Evolutionary conservation across 2,329 filamentous ascomycete genomes (phyloP), one percentile per base, ranked within the genome.

Genomic region (Alternaria sp.): DNA sequence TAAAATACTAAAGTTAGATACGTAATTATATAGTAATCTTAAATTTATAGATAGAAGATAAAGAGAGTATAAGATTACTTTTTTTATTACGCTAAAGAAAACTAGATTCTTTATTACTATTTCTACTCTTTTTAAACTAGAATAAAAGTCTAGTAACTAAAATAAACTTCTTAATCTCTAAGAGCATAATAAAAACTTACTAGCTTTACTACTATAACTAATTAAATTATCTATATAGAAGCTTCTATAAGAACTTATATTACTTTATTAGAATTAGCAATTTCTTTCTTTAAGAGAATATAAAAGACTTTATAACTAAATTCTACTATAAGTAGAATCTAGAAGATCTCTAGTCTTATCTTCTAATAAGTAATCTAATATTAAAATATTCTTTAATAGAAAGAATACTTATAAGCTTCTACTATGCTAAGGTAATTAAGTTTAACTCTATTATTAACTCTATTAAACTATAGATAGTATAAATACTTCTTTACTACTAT

Each of bases 281-380:
- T 56, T 41, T 15, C 18, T 61, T 49, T 28, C 45, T 61, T 37
- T 12, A 12, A 61, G 15, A 61, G 23, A 30, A 61, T 37, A 23
- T 44, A n/a, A 5, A 18, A 56, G 44, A 61, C 20, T 61, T 56
- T 25, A 56, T 61, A 37, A 43, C n/a, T 12, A 12, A 10, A n/a
- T 61, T 61, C 58, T 61, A 45, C 58, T 20, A 15, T 33, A 61
- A 51, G 20, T 61, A 11, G 58, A 55, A 23, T 43, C 33, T 26
- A 61, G 51, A 61, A 56, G 45, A 61, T 61, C 51, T 18, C 21
- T 61, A 14, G 58, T 61, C 28, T 43, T 18, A n/a, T 28, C 51
- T 61, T 56, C 58, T 15, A 8, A 49, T 33, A 25, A 15, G 45
- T n/a, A 61, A 61, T 50, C 51, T 11, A 61, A 55, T n/a, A 18